Evolutionary conservation across 805 yeast genomes (phyloP).

Genomic region (Danielia reshetovae): DNA sequence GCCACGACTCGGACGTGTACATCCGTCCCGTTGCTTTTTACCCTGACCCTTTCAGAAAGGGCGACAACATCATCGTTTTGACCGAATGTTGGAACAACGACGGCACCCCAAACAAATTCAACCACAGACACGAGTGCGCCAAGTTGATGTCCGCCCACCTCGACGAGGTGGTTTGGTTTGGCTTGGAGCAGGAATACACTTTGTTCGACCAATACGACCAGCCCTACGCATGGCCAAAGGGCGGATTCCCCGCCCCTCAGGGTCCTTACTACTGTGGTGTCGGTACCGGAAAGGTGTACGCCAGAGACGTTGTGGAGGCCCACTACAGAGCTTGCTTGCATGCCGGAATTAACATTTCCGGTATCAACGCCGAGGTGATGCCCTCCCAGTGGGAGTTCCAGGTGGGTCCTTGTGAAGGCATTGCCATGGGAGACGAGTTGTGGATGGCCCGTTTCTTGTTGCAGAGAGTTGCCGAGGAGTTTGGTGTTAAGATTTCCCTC

Average conservation of each 20-base stretch:
- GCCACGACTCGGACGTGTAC: constrained; percentile 92
- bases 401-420: constrained; percentile 97
- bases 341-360: constrained; percentile 87
- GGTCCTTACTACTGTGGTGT: constrained; percentile 99
- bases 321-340: constrained; percentile 97
- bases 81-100: constrained; percentile 98
- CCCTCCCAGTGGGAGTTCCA: constrained; percentile 99
- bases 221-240: constrained; percentile 98
- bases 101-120: constrained; percentile 97
- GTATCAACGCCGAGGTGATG: constrained; percentile 99
- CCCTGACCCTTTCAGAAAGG: constrained; percentile 97
- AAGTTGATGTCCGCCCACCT: constrained; percentile 91
- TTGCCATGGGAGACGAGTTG: constrained; percentile 94
- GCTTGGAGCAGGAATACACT: constrained; percentile 98
- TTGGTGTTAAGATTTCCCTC: constrained; percentile 96
- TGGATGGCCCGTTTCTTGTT: constrained; percentile 94
- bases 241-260: constrained; percentile 99
- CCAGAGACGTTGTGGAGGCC: constrained; percentile 97
- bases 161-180: constrained; percentile 88
- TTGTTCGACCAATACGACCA: constrained; percentile 85
- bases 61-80: constrained; percentile 92
- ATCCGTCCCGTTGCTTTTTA: constrained; percentile 93
- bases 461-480: constrained; percentile 96
- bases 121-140: constrained; percentile 96
- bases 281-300: constrained; percentile 96